Evolutionary conservation across 2,329 filamentous ascomycete genomes (phyloP), one percentile per base, ranked within the genome.

Genomic region (Endoconidiophora laricicola): DNA sequence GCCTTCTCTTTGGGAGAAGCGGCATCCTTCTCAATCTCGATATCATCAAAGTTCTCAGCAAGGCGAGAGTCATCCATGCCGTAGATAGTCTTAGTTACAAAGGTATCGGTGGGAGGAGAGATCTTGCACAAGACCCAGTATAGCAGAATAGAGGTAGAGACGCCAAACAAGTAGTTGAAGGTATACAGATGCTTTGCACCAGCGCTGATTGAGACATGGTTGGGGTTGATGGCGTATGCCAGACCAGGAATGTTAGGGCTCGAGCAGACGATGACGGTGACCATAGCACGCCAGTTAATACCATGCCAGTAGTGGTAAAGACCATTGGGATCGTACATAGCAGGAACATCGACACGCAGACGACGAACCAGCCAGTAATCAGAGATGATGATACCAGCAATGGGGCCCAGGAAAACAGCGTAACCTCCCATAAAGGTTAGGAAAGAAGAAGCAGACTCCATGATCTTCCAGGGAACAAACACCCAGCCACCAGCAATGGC

Each of bases 221-320:
- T 46, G 2, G 42, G 23, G 23, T 53, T 42, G 24, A 53, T 53
- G 16, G 47, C 48, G 22, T 53, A 47, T 5, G 69, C 57, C 52
- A 70, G 68, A 10, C 68, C 68, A 0, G 68, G 67, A 45, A 70
- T 54, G 3, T 60, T 62, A 0, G 68, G 68, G 0, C 57, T 60
- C 3, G 66, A 62, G 3, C 66, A 66, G 18, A 62, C 56, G 18
- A 63, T 51, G 65, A 68, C 69, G 63, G 66, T 63, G 22, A 62
- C 57, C 0, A 61, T 58, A 2, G 67, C 65, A 3, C 66, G 60
- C 63, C 64, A 67, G 48, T 68, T 68, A 9, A 65, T 29, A 2
- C 66, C 66, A n/a, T 54, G 55, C 3, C 54, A 62, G 51, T 64
- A 68, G 65, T 65, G 68, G 54, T 68, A 68, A 48, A 63, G 63